Percentiles rank a stretch among this genome's conserved stretches.
Evolutionary conservation across 768 basidiomycete species (phyloP).

Genomic region (Serendipita sp.): DNA sequence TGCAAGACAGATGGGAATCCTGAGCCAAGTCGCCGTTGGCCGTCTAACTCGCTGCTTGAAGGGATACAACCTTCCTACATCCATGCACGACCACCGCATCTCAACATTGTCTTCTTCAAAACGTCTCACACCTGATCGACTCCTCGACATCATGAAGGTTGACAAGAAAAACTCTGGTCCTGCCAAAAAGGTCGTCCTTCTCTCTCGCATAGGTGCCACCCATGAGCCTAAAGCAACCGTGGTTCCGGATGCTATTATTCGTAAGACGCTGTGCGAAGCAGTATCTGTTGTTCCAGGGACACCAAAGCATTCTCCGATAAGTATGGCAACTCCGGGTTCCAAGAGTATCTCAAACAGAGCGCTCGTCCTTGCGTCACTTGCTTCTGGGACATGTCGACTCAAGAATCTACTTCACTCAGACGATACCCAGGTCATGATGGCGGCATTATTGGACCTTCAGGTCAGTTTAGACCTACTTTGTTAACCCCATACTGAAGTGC

Average conservation of each 20-base stretch:
- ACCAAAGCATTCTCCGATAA: conserved; percentile 39
- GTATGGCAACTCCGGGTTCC: conserved; percentile 88
- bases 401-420: conserved; percentile 90
- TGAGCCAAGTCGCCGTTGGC: conserved; percentile 84
- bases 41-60: conserved; percentile 75
- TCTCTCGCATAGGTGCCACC: conserved; percentile 80
- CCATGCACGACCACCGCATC: conserved; percentile 64
- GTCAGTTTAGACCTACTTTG: conserved; percentile 23
- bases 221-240: conserved; percentile 82
- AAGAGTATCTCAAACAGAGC: conserved; percentile 95
- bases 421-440: conserved; percentile 99
- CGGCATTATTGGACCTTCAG: conserved; percentile 74
- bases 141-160: conserved; percentile 86
- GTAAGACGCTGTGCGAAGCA: conserved; percentile 65
- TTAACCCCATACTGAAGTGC: neutral
- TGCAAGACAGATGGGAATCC: conserved; percentile 69
- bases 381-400: conserved; percentile 70
- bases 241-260: conserved; percentile 66
- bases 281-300: conserved; percentile 55
- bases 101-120: conserved; percentile 51
- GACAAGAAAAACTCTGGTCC: conserved; percentile 96
- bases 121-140: conserved; percentile 55
- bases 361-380: conserved; percentile 83
- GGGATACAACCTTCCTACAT: conserved; percentile 79
- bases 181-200: conserved; percentile 86